Conservation (phyloP, 2,329 filamentous ascomycete species). For the Botryosphaeria dothidea region DNA sequence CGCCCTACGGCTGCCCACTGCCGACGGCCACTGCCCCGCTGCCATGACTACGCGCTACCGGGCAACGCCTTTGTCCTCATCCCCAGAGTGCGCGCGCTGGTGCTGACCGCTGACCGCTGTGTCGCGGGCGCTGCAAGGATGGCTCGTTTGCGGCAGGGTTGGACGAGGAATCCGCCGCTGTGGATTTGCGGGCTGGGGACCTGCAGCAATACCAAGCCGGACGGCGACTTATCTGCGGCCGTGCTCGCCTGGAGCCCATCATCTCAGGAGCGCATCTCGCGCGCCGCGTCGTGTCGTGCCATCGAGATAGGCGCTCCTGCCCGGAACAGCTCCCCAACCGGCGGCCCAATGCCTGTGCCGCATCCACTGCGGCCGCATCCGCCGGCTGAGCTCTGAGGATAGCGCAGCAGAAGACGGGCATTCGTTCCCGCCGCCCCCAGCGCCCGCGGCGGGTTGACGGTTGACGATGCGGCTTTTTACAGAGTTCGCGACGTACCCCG, state of each 20-base stretch:
- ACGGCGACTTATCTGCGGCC: constrained; percentile 9
- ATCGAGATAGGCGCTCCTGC: constrained; percentile 8
- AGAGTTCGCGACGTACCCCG: constrained; percentile 11
- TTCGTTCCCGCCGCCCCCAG: background rate
- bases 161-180: constrained; percentile 4
- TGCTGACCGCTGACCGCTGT: background rate
- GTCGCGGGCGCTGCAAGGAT: constrained; percentile 7
- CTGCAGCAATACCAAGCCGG: constrained; percentile 12
- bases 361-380: background rate
- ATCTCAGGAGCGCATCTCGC: constrained; percentile 9
- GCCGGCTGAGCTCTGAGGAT: background rate
- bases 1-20: constrained; percentile 12
- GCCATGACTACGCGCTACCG: background rate
- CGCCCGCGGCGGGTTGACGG: background rate
- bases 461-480: constrained; percentile 14
- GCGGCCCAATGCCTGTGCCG: background rate
- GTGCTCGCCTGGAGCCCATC: background rate
- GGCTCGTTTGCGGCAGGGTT: too few relatives aligned
- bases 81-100: too few relatives aligned
- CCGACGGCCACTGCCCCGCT: constrained; percentile 9
- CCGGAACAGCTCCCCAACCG: constrained; percentile 1
- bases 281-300: background rate
- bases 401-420: background rate
- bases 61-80: too few relatives aligned
- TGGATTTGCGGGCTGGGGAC: constrained; percentile 12